These are phyloP conservation scores for Angophora floribunda DNA, from an alignment of 345 rosid species.

Conservation along the genomic window DNA sequence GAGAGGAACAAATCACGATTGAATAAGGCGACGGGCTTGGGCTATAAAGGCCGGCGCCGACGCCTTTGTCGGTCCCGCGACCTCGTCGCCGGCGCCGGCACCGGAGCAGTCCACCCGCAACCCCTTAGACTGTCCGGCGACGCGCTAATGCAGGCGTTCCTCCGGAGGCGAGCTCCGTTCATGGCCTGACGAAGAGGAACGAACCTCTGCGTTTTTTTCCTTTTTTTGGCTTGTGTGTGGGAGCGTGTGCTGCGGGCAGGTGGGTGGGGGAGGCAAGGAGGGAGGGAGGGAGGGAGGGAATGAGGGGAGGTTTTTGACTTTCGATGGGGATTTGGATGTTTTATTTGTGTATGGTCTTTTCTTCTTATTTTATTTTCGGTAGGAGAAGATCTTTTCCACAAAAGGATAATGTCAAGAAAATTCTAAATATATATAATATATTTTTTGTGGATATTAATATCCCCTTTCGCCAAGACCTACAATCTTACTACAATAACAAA, in stretches of 20 bases:
- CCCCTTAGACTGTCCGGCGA: neutral
- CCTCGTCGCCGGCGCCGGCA: neutral
- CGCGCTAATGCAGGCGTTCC: neutral
- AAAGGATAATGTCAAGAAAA: neutral
- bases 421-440: neutral
- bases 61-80: neutral
- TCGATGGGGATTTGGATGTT: neutral
- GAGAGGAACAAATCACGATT: neutral
- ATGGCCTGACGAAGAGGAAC: neutral
- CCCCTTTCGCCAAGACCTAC: neutral
- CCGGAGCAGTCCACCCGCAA: neutral
- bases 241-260: neutral
- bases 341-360: neutral
- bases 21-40: neutral
- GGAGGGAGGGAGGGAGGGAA: neutral
- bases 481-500: neutral
- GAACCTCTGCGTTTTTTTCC: neutral
- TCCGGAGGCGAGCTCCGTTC: neutral
- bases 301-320: neutral
- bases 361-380: neutral
- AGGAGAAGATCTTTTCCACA: neutral
- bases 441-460: neutral
- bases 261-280: neutral
- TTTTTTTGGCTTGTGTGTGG: neutral
- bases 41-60: neutral